Evolutionary conservation across 345 rosid species (phyloP).

Genomic region (Populus euphratica): DNA sequence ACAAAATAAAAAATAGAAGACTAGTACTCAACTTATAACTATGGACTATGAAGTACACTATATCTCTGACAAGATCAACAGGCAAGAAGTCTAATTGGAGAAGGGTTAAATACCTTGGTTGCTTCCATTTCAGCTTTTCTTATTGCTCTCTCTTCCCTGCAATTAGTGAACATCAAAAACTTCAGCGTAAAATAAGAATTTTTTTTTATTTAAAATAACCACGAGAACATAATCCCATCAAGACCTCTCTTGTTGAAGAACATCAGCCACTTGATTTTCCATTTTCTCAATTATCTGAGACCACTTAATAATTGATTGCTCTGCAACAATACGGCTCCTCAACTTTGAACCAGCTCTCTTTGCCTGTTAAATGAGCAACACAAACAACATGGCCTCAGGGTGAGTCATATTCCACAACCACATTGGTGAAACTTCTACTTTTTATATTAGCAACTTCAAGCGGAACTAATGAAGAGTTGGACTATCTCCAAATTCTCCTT

Average conservation of each 20-base stretch:
- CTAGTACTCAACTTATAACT: not conserved
- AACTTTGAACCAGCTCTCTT: constrained; percentile 88
- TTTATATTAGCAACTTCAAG: not conserved
- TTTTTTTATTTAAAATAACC: not conserved
- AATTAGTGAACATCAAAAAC: constrained; percentile 21
- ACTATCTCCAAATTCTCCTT: not conserved
- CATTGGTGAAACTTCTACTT: not conserved
- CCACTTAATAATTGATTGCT: constrained; percentile 88
- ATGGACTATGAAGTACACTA: not conserved
- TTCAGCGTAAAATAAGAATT: constrained; percentile 8
- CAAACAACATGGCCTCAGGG: not conserved
- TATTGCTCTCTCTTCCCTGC: constrained; percentile 82
- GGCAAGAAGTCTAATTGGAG: not conserved
- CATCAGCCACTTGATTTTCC: constrained; percentile 71
- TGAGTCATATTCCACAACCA: not conserved
- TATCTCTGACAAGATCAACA: not conserved
- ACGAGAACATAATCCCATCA: not conserved
- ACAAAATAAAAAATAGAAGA: not conserved
- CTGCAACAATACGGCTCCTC: constrained; percentile 75
- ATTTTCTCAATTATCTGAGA: constrained; percentile 74
- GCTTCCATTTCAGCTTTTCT: constrained; percentile 97
- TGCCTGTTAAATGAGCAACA: constrained; percentile 41
- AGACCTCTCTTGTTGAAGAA: constrained; percentile 85
- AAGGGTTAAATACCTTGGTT: constrained; percentile 57
- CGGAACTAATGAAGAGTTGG: not conserved